phyloP scores from a whole-genome alignment of 371 early-diverging fungal species.

The Mucor sp. region DNA sequence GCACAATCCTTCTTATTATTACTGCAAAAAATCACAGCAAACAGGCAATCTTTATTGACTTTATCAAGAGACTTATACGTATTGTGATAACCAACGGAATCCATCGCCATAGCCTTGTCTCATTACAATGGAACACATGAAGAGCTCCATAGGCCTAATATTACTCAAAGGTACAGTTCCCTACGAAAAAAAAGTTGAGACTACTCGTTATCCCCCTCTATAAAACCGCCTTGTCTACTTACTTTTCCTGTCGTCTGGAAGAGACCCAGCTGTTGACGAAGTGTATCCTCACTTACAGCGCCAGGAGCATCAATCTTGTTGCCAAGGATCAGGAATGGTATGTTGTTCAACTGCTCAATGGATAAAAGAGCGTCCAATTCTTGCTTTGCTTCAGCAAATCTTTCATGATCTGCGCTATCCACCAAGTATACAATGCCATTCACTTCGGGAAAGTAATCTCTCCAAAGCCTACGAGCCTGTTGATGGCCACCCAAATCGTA shows the following conservation, averaged over 20 bases:
- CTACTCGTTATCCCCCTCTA: neutral
- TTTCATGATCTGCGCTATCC: slow-evolving; percentile 83
- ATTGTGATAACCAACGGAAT: slow-evolving; percentile 92
- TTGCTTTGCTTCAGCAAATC: slow-evolving; percentile 89
- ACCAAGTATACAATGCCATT: slow-evolving; percentile 96
- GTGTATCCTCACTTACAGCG: slow-evolving; percentile 92
- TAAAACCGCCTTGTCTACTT: neutral
- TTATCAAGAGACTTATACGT: slow-evolving; percentile 58
- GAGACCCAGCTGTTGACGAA: slow-evolving; percentile 85
- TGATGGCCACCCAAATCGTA: slow-evolving; percentile 97
- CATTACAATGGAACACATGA: slow-evolving; percentile 98
- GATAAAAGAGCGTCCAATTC: slow-evolving; percentile 94
- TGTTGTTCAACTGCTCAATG: slow-evolving; percentile 87
- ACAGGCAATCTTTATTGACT: neutral
- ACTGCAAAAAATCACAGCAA: neutral
- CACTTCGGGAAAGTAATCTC: slow-evolving; percentile 97
- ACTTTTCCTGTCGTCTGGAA: slow-evolving; percentile 96
- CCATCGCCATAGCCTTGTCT: slow-evolving; percentile 98
- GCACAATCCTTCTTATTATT: too few relatives aligned
- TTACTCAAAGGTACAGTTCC: slow-evolving; percentile 90
- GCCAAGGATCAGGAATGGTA: slow-evolving; percentile 95
- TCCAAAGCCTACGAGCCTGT: slow-evolving; percentile 97
- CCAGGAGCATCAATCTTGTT: slow-evolving; percentile 97
- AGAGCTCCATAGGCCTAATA: slow-evolving; percentile 95
- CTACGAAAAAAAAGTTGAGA: slow-evolving; percentile 18